phyloP scores from a whole-genome alignment of 106 monocot genomes.

The Posidonia australis region DNA sequence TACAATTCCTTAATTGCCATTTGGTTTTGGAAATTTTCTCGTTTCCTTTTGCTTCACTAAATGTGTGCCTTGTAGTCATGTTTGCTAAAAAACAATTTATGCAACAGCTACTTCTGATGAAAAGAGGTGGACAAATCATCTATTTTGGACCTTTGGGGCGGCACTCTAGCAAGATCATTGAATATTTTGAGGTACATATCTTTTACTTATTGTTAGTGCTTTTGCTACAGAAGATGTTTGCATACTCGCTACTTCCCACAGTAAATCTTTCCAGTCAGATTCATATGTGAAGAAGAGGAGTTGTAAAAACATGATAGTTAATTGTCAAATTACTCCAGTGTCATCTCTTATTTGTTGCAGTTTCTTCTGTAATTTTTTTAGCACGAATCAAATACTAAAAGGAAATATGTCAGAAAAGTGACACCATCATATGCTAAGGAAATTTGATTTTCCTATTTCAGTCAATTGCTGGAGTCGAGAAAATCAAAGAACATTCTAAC shows the following conservation, averaged over 20 bases:
- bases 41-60: not conserved
- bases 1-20: conserved; percentile 4
- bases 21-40: not conserved
- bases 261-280: not conserved
- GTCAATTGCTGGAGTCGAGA: conserved; percentile 46
- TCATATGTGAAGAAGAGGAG: no score
- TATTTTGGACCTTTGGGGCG: conserved; percentile 41
- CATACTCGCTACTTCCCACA: no score
- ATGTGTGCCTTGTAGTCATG: not conserved
- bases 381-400: no score
- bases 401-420: no score
- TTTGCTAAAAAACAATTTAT: not conserved
- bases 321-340: no score
- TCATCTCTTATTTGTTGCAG: no score
- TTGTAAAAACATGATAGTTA: no score
- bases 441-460: conserved; percentile 1
- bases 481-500: conserved; percentile 44
- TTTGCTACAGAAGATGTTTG: not conserved
- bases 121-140: conserved; percentile 53
- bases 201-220: not conserved
- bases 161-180: conserved; percentile 36
- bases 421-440: not conserved
- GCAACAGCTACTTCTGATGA: conserved; percentile 36
- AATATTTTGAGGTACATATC: conserved; percentile 44
- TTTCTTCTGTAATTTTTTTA: no score